Percentiles rank a stretch among this genome's conserved stretches.
Evolutionary conservation across 2,329 filamentous ascomycete genomes (phyloP).

Genomic region (Microsporum canis): DNA sequence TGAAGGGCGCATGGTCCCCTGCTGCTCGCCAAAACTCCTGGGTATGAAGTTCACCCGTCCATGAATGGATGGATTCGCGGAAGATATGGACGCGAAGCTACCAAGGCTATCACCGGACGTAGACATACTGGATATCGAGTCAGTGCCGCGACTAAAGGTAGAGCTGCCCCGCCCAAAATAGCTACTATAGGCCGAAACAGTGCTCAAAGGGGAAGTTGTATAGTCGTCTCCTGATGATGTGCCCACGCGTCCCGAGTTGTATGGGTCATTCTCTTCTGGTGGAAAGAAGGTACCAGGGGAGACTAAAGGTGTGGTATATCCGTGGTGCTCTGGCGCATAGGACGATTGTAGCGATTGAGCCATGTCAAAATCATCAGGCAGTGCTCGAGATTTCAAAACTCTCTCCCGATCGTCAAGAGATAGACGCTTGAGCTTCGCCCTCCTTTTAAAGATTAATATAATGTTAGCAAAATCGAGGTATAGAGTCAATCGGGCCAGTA

Average conservation of each 20-base stretch:
- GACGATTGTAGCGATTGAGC: conserved; percentile 47
- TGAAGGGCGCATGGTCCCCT: conserved; percentile 5
- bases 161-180: conserved; percentile 22
- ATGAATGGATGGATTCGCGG: conserved; percentile 11
- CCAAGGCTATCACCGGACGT: conserved; percentile 20
- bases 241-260: conserved; percentile 20
- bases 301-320: conserved; percentile 39
- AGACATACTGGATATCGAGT: conserved; percentile 16
- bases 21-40: conserved; percentile 12
- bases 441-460: conserved; percentile 28
- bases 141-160: conserved; percentile 16
- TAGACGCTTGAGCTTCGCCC: conserved; percentile 51
- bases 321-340: conserved; percentile 34
- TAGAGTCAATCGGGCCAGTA: not conserved
- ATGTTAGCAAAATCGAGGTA: conserved; percentile 1
- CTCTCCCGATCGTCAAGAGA: conserved; percentile 51
- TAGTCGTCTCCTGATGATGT: conserved; percentile 28
- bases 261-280: conserved; percentile 16
- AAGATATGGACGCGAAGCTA: conserved; percentile 19
- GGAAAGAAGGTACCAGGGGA: conserved; percentile 33
- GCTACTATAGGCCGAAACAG: conserved; percentile 26
- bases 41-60: conserved; percentile 8
- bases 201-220: conserved; percentile 28
- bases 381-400: conserved; percentile 48
- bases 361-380: conserved; percentile 51